Conservation (phyloP, 345 rosid genomes). For the Aquilaria yunnanensis region DNA sequence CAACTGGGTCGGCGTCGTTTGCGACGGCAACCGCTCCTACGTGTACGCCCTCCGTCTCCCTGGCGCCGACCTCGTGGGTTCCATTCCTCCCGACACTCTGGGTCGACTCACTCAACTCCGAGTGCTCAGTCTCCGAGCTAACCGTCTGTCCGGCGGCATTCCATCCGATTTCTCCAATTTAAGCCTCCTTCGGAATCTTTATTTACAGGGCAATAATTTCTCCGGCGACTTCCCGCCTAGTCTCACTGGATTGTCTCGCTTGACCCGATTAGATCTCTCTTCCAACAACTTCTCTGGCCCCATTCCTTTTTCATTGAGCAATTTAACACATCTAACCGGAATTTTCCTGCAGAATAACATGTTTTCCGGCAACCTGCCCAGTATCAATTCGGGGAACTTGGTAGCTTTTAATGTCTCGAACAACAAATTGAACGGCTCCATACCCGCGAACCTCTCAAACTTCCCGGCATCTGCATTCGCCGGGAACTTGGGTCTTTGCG, state of each 20-base stretch:
- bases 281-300: constrained; percentile 66
- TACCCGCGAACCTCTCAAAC: constrained; percentile 42
- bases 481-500: constrained; percentile 82
- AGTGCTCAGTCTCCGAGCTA: constrained; percentile 82
- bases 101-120: constrained; percentile 70
- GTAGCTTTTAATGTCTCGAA: constrained; percentile 56
- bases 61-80: constrained; percentile 78
- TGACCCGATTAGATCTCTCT: constrained; percentile 78
- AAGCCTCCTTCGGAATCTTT: constrained; percentile 63
- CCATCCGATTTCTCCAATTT: constrained; percentile 81
- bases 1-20: constrained; percentile 75
- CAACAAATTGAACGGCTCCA: constrained; percentile 78
- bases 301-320: constrained; percentile 72
- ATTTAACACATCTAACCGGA: constrained; percentile 57
- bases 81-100: constrained; percentile 55
- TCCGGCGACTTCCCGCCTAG: constrained; percentile 57
- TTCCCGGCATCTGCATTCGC: constrained; percentile 51
- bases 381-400: constrained; percentile 30
- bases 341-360: constrained; percentile 52
- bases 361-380: constrained; percentile 70
- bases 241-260: constrained; percentile 41
- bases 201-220: constrained; percentile 58
- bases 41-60: constrained; percentile 73
- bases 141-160: constrained; percentile 70
- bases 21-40: constrained; percentile 51